These are phyloP conservation scores for Arthrobotrys sinensis DNA, from an alignment of 2,329 filamentous ascomycete species.

Conservation along the genomic window DNA sequence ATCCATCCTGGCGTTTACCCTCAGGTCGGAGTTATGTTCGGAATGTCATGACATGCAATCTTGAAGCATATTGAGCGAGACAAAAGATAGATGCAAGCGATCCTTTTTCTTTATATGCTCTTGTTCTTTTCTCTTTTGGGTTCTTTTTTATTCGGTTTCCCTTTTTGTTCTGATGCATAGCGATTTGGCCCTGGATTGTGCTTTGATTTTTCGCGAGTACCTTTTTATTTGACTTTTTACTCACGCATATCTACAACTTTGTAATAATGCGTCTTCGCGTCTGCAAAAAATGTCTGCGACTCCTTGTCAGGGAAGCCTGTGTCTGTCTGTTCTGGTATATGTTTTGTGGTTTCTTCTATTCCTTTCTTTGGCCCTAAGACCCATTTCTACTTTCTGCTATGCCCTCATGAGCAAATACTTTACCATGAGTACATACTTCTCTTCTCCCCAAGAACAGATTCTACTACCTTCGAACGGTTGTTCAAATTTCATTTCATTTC, in stretches of 20 bases:
- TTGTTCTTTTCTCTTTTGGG: slow-evolving; percentile 21
- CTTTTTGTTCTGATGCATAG: slow-evolving; percentile 56
- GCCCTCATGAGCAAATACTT: slow-evolving; percentile 52
- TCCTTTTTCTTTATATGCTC: slow-evolving; percentile 21
- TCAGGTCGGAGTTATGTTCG: slow-evolving; percentile 51
- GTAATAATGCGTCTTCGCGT: slow-evolving; percentile 54
- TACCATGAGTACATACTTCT: slow-evolving; percentile 48
- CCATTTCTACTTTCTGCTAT: slow-evolving; percentile 16
- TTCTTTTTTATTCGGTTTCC: slow-evolving; percentile 15
- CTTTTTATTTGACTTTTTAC: slow-evolving; percentile 12
- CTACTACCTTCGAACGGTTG: slow-evolving; percentile 1
- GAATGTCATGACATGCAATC: slow-evolving; percentile 51
- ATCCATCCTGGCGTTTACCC: slow-evolving; percentile 21
- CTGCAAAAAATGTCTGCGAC: slow-evolving; percentile 42
- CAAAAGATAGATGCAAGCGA: slow-evolving; percentile 54
- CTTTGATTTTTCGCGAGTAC: slow-evolving; percentile 33
- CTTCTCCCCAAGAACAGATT: slow-evolving; percentile 48
- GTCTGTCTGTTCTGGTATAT: slow-evolving; percentile 16
- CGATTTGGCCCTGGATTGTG: slow-evolving; percentile 55
- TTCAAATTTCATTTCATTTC: slow-evolving; percentile 17
- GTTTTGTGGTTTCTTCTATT: slow-evolving; percentile 9
- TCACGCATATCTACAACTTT: slow-evolving; percentile 48
- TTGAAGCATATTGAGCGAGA: slow-evolving; percentile 55
- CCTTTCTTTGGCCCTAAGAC: slow-evolving; percentile 8
- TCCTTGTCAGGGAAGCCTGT: slow-evolving; percentile 19